phyloP scores from a whole-genome alignment of 148 eudicot species.

The Nyssa sinensis region DNA sequence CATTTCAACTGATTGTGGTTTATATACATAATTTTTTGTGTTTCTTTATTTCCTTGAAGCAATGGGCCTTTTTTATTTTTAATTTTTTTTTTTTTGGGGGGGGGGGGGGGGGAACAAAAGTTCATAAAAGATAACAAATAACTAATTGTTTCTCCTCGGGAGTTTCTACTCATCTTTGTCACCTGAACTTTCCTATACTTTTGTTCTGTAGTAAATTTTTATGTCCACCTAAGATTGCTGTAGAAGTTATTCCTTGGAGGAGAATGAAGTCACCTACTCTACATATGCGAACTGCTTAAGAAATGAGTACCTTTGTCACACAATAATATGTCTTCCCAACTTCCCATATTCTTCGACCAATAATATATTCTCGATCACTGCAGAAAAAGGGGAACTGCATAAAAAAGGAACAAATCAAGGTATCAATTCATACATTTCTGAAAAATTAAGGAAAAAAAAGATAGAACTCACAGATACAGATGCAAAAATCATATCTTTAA shows the following conservation, averaged over 20 bases:
- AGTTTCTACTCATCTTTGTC: background rate
- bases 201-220: background rate
- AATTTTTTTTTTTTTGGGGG: too few species aligned
- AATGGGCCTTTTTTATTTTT: too few species aligned
- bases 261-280: background rate
- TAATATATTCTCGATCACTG: slow-evolving; percentile 93
- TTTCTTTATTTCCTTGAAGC: too few species aligned
- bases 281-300: slow-evolving; percentile 1
- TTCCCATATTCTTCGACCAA: slow-evolving; percentile 97
- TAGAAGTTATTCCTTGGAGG: background rate
- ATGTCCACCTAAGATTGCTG: background rate
- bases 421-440: slow-evolving; percentile 4
- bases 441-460: background rate
- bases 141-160: background rate
- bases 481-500: background rate
- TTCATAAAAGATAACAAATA: too few species aligned
- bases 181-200: background rate
- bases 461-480: background rate
- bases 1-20: too few species aligned
- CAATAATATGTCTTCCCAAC: slow-evolving; percentile 76
- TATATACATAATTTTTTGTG: too few species aligned
- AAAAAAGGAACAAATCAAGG: slow-evolving; percentile 14
- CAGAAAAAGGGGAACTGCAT: slow-evolving; percentile 99
- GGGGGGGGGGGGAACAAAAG: too few species aligned
- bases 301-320: slow-evolving; percentile 70